Conservation (phyloP, 192 early-diverging fungal genomes). For the Coemansia sp. region DNA sequence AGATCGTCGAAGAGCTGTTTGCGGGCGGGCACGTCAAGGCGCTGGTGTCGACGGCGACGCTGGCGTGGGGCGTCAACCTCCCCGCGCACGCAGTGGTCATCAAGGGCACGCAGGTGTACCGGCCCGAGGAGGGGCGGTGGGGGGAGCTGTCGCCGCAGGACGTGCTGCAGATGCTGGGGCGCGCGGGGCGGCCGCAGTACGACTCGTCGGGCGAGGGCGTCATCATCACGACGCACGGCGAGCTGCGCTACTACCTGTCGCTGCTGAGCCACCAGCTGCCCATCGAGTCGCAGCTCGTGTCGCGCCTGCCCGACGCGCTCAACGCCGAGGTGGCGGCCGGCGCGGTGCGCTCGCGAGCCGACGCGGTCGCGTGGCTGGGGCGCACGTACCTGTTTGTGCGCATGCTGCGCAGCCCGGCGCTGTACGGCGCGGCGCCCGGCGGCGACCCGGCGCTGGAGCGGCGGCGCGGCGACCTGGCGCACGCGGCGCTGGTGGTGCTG, state of each 20-base stretch:
- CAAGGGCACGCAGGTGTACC: slow-evolving; percentile 98
- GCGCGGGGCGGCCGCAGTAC: slow-evolving; percentile 95
- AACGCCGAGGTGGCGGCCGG: slow-evolving; percentile 97
- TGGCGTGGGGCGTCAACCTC: slow-evolving; percentile 99
- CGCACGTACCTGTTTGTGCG: slow-evolving; percentile 96
- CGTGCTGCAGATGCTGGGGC: slow-evolving; percentile 97
- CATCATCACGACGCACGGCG: slow-evolving; percentile 89
- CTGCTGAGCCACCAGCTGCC: slow-evolving; percentile 94
- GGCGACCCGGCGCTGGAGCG: slow-evolving; percentile 78
- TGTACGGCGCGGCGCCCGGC: slow-evolving; percentile 76
- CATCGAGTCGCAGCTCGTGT: slow-evolving; percentile 94
- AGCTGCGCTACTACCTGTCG: slow-evolving; percentile 94
- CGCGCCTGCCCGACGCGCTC: slow-evolving; percentile 81
- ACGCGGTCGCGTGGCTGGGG: slow-evolving; percentile 93
- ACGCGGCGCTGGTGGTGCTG: slow-evolving; percentile 79
- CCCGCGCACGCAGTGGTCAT: slow-evolving; percentile 98
- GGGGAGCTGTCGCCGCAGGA: slow-evolving; percentile 94
- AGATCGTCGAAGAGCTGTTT: slow-evolving; percentile 92
- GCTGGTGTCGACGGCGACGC: slow-evolving; percentile 92
- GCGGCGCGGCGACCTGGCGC: slow-evolving; percentile 86
- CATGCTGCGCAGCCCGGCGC: slow-evolving; percentile 85
- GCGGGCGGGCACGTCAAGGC: slow-evolving; percentile 87
- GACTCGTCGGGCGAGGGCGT: slow-evolving; percentile 96
- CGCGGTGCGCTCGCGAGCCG: slow-evolving; percentile 84
- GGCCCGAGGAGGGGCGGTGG: slow-evolving; percentile 93